These are phyloP conservation scores for Suillus weaverae DNA, from an alignment of 768 basidiomycete species.

Conservation along the genomic window DNA sequence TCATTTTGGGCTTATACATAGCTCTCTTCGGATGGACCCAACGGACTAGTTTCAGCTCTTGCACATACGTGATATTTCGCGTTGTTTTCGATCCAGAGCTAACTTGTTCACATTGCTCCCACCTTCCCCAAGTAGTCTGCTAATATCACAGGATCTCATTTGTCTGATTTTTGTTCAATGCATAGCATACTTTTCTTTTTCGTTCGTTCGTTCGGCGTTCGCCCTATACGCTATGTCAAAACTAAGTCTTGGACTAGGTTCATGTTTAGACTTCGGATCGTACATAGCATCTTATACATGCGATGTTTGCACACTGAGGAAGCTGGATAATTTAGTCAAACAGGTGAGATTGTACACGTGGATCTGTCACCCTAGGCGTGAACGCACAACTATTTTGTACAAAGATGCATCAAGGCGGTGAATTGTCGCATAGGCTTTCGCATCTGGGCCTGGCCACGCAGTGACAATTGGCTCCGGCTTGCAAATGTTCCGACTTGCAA, in stretches of 20 bases:
- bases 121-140: constrained; percentile 1
- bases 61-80: constrained; percentile 8
- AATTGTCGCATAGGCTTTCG: constrained; percentile 15
- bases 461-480: constrained; percentile 43
- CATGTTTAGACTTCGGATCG: constrained; percentile 5
- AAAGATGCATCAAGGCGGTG: not conserved
- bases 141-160: constrained; percentile 19
- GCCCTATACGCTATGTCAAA: constrained; percentile 6
- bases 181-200: constrained; percentile 15
- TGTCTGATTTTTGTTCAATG: constrained; percentile 15
- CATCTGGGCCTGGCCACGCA: constrained; percentile 38
- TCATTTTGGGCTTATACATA: not conserved
- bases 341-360: not conserved
- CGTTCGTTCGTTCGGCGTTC: not conserved
- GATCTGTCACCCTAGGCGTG: not conserved
- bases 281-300: not conserved
- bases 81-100: constrained; percentile 2
- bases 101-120: constrained; percentile 2
- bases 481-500: no score
- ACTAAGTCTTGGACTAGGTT: constrained; percentile 9
- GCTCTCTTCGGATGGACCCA: constrained; percentile 1
- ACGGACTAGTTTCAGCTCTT: constrained; percentile 7
- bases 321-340: not conserved
- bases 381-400: not conserved
- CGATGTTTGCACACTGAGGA: not conserved